These are phyloP conservation scores for Diplosphaera chodatii DNA, from an alignment of 139 green algal genomes.

Conservation along the genomic window DNA sequence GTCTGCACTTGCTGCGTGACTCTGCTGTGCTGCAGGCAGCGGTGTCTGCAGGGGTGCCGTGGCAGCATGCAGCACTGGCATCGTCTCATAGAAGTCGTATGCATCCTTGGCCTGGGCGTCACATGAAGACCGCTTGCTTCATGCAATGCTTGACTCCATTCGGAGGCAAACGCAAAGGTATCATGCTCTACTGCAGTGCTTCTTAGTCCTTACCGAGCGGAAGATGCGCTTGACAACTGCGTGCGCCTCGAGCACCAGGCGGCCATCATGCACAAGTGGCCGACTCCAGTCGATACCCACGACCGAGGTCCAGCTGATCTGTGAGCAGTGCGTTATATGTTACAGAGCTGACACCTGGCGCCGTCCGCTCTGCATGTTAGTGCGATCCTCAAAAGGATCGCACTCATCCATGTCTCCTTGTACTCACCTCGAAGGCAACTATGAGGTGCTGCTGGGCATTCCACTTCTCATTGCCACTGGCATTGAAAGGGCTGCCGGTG, in stretches of 20 bases:
- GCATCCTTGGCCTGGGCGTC: background rate
- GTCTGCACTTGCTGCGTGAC: no score
- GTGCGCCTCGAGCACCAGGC: conserved; percentile 52
- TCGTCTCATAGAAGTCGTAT: background rate
- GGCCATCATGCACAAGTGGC: conserved; percentile 43
- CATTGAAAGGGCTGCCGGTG: background rate
- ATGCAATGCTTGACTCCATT: background rate
- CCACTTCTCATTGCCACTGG: background rate
- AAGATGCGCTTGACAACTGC: conserved; percentile 54
- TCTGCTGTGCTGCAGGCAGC: no score
- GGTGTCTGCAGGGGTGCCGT: no score
- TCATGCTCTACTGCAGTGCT: background rate
- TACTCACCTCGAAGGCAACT: conserved; percentile 34
- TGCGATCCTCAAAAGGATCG: no score
- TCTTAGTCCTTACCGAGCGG: conserved; percentile 18
- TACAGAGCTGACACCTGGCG: no score
- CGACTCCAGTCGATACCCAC: conserved; percentile 46
- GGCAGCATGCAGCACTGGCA: no score
- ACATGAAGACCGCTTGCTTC: no score
- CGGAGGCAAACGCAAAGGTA: no score
- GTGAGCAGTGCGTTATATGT: no score
- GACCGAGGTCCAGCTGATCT: conserved; percentile 4
- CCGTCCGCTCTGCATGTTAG: no score
- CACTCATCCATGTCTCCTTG: no score
- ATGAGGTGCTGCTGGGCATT: conserved; percentile 2